Conservation (phyloP, 2,329 filamentous ascomycete species). For the Parastagonospora avenae region DNA sequence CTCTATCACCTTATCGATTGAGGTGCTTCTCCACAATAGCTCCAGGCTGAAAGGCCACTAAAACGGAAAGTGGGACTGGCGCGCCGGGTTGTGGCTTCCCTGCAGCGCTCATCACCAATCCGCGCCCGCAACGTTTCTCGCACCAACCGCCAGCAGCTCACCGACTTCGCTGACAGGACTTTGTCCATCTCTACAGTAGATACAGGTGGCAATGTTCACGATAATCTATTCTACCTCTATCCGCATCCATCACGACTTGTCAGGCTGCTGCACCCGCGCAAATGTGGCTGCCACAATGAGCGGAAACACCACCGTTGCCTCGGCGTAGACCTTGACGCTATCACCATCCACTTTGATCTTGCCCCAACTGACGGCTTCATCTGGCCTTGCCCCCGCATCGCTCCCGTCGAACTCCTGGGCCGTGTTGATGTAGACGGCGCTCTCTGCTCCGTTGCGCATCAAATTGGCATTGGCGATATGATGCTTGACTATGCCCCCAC, state of each 20-base stretch:
- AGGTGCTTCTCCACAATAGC: slow-evolving; percentile 13
- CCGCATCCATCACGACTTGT: no score
- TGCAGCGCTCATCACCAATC: slow-evolving; percentile 20
- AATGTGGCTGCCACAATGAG: slow-evolving; percentile 71
- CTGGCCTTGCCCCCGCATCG: slow-evolving; percentile 90
- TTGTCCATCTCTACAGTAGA: not conserved
- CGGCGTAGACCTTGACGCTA: slow-evolving; percentile 80
- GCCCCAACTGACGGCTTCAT: slow-evolving; percentile 97
- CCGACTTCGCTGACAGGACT: not conserved
- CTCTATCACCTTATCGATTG: slow-evolving; percentile 22
- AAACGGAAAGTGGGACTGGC: slow-evolving; percentile 20
- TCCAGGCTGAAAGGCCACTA: slow-evolving; percentile 25
- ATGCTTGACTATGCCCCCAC: slow-evolving; percentile 95
- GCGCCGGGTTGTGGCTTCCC: slow-evolving; percentile 20
- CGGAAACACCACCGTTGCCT: slow-evolving; percentile 70
- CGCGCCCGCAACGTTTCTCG: slow-evolving; percentile 19
- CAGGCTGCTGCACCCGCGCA: slow-evolving; percentile 47
- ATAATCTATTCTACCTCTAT: not conserved
- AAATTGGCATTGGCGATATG: slow-evolving; percentile 97
- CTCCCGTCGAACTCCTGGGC: slow-evolving; percentile 97
- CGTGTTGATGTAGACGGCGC: slow-evolving; percentile 97
- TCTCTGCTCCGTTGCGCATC: slow-evolving; percentile 97
- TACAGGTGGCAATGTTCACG: not conserved
- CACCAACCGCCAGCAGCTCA: slow-evolving; percentile 2
- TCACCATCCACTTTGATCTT: slow-evolving; percentile 92